Conservation (phyloP, 1,284 basidiomycete species). For the Porphyrellus sp. region DNA sequence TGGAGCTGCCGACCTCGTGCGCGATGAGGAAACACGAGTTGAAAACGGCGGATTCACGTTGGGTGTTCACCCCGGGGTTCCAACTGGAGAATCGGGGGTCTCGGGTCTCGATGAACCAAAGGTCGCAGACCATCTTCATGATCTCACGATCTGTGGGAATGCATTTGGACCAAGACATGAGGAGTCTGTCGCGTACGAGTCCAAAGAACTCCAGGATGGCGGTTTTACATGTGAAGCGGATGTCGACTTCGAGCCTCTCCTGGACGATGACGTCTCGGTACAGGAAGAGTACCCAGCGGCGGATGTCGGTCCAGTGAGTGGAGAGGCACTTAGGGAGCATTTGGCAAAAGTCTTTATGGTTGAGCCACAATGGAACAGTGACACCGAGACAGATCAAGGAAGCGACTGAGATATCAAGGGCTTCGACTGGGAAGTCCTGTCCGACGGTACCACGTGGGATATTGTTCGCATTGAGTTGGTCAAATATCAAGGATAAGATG, state of each 20-base stretch:
- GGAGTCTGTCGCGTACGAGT: slow-evolving; percentile 24
- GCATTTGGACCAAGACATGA: slow-evolving; percentile 27
- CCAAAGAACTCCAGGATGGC: slow-evolving; percentile 30
- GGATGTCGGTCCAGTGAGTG: slow-evolving; percentile 25
- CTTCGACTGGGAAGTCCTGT: slow-evolving; percentile 3
- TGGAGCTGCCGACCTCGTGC: slow-evolving; percentile 16
- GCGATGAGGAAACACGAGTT: slow-evolving; percentile 31
- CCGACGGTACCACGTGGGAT: slow-evolving; percentile 15
- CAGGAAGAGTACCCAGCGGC: slow-evolving; percentile 28
- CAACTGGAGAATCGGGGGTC: slow-evolving; percentile 28
- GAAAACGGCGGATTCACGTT: slow-evolving; percentile 31
- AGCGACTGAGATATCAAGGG: slow-evolving; percentile 16
- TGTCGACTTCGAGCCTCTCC: slow-evolving; percentile 1
- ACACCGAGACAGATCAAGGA: slow-evolving; percentile 22
- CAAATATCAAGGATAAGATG: slow-evolving; percentile 23
- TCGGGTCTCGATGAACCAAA: slow-evolving; percentile 31
- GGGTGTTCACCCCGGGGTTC: slow-evolving; percentile 6
- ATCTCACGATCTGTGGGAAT: slow-evolving; percentile 26
- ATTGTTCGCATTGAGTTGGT: slow-evolving; percentile 20
- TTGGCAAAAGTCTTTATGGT: slow-evolving; percentile 12
- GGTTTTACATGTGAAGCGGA: slow-evolving; percentile 24
- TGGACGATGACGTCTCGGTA: slow-evolving; percentile 16
- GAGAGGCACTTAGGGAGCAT: slow-evolving; percentile 17
- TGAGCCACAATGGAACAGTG: slow-evolving; percentile 27
- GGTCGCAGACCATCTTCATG: slow-evolving; percentile 30